Base-by-base conservation (phyloP, 768 basidiomycete genomes). In the Saitozyma podzolica region DNA sequence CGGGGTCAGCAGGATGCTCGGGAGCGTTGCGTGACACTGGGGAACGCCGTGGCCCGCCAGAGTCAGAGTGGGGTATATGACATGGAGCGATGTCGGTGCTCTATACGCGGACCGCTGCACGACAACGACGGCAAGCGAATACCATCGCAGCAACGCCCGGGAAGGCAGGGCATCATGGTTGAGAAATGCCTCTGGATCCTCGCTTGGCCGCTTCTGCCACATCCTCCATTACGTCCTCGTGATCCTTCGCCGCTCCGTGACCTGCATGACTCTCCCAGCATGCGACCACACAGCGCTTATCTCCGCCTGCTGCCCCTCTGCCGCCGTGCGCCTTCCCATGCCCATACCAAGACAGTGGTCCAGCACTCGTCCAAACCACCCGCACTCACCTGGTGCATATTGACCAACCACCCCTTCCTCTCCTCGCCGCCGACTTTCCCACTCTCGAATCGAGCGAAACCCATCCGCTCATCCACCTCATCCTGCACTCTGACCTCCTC, bases 351-450 rank as follows among this genome's bases (percentile, higher is more conserved):
- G 17, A 48, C 14, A 48, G 47, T 10, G 47, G 47, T 14, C 3
- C 14, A 48, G 41, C 60, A 5, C 29, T 29, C 29, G 2, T 29
- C 29, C 29, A 29, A 29, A 40, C 6, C 59, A 39, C 47, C n/a
- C 42, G 16, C 29, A 84, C 90, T 68, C 75, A 93, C 92, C 57
- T 96, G 91, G 78, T 95, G 94, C 95, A 99, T 98, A 76, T 98
- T 98, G 65, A 99, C 87, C 74, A 99, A 82, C 96, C 96, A 98
- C 2, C 94, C 96, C 58, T 90, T 89, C 75, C 83, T 86, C 71
- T 82, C 82, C 3, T 83, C 80, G 0, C 94, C 95, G 17, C 61
- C 69, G n/a, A 72, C 75, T 47, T 65, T 56, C 0, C 56, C 66
- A 74, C 94, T 90, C 62, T 90, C 87, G 54, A 91, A 82, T 64